A percentile compares a stretch with the other conserved stretches of the same genome.
Evolutionary conservation across 1,139 yeast species (phyloP).

Genomic region (Diutina pseudorugosa): DNA sequence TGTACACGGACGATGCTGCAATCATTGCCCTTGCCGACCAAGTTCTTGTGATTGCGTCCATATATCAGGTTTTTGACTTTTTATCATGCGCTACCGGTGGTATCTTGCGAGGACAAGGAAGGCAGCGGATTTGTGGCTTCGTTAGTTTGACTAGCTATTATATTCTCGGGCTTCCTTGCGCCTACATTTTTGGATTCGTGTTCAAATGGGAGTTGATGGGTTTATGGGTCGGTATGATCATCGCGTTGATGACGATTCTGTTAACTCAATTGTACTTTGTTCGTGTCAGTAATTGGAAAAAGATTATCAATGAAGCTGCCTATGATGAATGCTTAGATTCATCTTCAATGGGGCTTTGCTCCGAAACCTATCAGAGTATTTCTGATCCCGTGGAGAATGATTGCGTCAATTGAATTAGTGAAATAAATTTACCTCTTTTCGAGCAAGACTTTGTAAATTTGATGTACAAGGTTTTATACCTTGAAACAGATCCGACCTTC

Average conservation of each 20-base stretch:
- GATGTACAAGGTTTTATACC: too few species aligned
- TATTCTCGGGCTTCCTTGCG: slow-evolving; percentile 45
- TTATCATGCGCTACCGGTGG: slow-evolving; percentile 47
- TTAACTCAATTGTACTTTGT: slow-evolving; percentile 34
- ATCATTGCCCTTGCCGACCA: slow-evolving; percentile 40
- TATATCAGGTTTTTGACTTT: slow-evolving; percentile 48
- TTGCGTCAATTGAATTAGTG: background rate
- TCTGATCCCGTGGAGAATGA: background rate
- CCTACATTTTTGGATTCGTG: slow-evolving; percentile 45
- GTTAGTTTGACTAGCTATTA: slow-evolving; percentile 47
- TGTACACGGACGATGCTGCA: slow-evolving; percentile 37
- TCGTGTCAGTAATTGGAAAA: slow-evolving; percentile 36
- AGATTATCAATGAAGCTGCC: background rate
- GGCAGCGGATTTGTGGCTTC: slow-evolving; percentile 55
- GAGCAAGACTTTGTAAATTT: too few species aligned
- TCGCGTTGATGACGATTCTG: slow-evolving; percentile 39
- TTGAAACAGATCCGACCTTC: background rate
- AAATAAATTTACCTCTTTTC: too few species aligned
- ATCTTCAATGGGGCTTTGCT: background rate
- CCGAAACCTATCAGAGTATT: background rate
- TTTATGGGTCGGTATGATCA: slow-evolving; percentile 51
- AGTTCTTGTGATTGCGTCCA: slow-evolving; percentile 38
- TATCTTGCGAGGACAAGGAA: slow-evolving; percentile 53
- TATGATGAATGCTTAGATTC: background rate
- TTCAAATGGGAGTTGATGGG: slow-evolving; percentile 20